These are phyloP conservation scores for Hypsizygus marmoreus DNA, from an alignment of 768 basidiomycete genomes.

Conservation along the genomic window DNA sequence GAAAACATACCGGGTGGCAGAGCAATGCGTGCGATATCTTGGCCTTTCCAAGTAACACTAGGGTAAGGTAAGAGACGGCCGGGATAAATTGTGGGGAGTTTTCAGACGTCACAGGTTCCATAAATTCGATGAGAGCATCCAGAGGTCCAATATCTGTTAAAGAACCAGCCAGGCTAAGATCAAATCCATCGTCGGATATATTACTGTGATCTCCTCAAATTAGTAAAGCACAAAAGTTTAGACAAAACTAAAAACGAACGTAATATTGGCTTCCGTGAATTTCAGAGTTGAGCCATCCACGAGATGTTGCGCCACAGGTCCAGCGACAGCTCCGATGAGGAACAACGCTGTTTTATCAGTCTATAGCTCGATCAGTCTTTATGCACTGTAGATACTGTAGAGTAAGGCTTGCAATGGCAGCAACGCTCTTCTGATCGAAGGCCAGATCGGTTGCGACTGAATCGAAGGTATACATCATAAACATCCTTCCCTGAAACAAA, in stretches of 20 bases:
- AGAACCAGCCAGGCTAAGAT: constrained; percentile 59
- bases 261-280: constrained; percentile 62
- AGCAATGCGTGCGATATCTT: constrained; percentile 61
- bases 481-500: background rate
- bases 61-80: background rate
- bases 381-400: background rate
- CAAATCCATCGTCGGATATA: constrained; percentile 62
- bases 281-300: constrained; percentile 56
- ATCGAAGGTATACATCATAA: constrained; percentile 1
- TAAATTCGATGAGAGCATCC: constrained; percentile 68
- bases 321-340: constrained; percentile 72
- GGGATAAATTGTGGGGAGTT: background rate
- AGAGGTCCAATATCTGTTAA: constrained; percentile 66
- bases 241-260: constrained; percentile 36
- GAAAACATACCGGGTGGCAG: constrained; percentile 54
- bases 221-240: background rate
- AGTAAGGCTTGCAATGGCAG: constrained; percentile 45
- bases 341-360: constrained; percentile 65
- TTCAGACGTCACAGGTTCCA: constrained; percentile 58
- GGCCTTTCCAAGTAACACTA: constrained; percentile 65
- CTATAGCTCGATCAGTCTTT: constrained; percentile 30
- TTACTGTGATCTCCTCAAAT: constrained; percentile 32
- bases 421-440: constrained; percentile 59
- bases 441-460: constrained; percentile 55
- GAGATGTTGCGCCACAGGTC: constrained; percentile 63